Percentiles rank a stretch among this genome's conserved stretches.
phyloP scores from a whole-genome alignment of 177 flowering plant species.

The Tripterygium wilfordii region DNA sequence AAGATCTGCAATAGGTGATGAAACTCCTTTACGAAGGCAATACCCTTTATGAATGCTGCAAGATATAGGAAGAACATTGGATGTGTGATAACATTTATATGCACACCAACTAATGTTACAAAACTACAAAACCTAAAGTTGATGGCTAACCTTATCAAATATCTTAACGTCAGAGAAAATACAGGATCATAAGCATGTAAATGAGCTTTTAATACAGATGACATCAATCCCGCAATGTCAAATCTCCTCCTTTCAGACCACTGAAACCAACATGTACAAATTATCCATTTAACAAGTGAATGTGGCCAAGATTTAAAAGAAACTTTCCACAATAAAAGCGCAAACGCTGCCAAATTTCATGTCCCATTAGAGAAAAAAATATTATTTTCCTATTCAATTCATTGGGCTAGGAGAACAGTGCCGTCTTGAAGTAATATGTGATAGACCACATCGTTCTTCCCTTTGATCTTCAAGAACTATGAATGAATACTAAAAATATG shows the following conservation, averaged over 20 bases:
- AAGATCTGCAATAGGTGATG: constrained; percentile 90
- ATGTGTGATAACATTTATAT: background rate
- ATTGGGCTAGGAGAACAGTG: too few species aligned
- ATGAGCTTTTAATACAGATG: constrained; percentile 80
- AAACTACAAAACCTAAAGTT: background rate
- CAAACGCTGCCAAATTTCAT: too few species aligned
- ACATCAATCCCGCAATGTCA: constrained; percentile 84
- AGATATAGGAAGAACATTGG: constrained; percentile 1
- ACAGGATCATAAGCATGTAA: constrained; percentile 90
- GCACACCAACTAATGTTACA: background rate
- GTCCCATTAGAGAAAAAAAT: too few species aligned
- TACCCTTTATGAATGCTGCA: constrained; percentile 89
- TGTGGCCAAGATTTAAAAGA: too few species aligned
- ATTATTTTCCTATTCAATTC: too few species aligned
- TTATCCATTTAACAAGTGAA: background rate
- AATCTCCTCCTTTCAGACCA: constrained; percentile 88
- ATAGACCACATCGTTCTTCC: too few species aligned
- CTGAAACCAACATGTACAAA: constrained; percentile 33
- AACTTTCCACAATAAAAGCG: too few species aligned
- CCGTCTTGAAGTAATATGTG: too few species aligned
- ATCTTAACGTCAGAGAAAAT: constrained; percentile 90
- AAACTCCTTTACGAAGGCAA: constrained; percentile 78
- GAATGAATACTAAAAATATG: background rate
- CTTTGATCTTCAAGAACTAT: too few species aligned
- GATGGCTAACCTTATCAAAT: constrained; percentile 75